These are phyloP conservation scores for Drosera spatulata DNA, from an alignment of 179 eudicot genomes.

Conservation along the genomic window DNA sequence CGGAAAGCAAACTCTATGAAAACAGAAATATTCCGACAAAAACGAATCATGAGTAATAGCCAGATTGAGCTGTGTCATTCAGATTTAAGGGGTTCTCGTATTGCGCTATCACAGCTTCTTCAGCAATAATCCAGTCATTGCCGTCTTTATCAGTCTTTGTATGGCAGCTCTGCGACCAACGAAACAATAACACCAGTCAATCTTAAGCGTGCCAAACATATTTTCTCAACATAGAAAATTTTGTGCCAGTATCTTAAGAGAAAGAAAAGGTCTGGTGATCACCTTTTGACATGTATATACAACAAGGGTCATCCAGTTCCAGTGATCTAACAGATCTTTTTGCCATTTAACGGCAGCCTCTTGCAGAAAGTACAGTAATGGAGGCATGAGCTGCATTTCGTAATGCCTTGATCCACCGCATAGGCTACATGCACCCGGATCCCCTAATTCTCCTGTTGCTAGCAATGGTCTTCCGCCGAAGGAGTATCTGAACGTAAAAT, in stretches of 20 bases:
- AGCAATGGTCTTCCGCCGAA: conserved; percentile 77
- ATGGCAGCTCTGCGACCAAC: conserved; percentile 41
- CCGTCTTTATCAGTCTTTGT: conserved; percentile 7
- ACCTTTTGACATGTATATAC: conserved; percentile 82
- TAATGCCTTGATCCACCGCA: conserved; percentile 72
- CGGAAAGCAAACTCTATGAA: too few relatives aligned
- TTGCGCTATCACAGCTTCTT: conserved; percentile 54
- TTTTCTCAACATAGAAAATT: too few relatives aligned
- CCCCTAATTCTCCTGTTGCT: conserved; percentile 37
- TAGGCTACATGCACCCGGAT: conserved; percentile 37
- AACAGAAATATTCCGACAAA: too few relatives aligned
- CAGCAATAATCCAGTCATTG: conserved; percentile 54
- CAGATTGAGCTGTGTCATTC: conserved; percentile 9
- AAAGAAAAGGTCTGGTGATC: background rate
- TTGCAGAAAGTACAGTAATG: conserved; percentile 66
- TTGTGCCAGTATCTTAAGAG: too few relatives aligned
- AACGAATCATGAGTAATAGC: conserved; percentile 11
- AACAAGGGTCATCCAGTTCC: conserved; percentile 82
- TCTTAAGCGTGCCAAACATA: too few relatives aligned
- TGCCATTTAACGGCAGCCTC: conserved; percentile 33
- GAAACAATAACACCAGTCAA: background rate
- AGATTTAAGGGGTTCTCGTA: conserved; percentile 20
- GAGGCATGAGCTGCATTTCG: conserved; percentile 96
- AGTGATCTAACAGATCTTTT: conserved; percentile 42
- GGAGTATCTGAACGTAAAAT: conserved; percentile 42